Conservation (phyloP, 2,329 filamentous ascomycete genomes). For the Neophaeococcomyces mojaviensis region DNA sequence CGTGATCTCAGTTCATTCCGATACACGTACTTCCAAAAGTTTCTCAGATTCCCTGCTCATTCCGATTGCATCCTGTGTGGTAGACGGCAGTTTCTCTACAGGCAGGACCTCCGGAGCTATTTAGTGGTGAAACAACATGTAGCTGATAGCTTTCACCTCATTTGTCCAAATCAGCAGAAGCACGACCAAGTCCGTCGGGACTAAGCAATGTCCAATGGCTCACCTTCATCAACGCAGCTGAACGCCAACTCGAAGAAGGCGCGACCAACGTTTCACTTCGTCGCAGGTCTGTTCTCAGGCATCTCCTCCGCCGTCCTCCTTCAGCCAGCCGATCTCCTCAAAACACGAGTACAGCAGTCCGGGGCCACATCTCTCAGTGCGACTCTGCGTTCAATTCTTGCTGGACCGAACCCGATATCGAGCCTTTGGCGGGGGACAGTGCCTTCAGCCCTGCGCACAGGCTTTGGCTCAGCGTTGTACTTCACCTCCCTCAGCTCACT, state of each 20-base stretch:
- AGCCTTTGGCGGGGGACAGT: conserved; percentile 87
- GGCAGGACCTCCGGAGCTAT: no score
- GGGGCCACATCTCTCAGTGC: conserved; percentile 59
- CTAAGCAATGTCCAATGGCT: conserved; percentile 7
- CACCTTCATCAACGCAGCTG: background rate
- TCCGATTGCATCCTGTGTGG: no score
- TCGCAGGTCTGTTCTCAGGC: conserved; percentile 80
- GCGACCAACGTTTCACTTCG: conserved; percentile 64
- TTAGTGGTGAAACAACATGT: background rate
- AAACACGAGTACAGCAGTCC: conserved; percentile 90
- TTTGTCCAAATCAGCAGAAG: no score
- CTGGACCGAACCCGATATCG: conserved; percentile 58
- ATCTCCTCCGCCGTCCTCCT: conserved; percentile 81
- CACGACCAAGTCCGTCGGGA: background rate
- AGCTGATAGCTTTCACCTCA: background rate
- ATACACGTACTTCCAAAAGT: no score
- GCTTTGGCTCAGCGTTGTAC: conserved; percentile 87
- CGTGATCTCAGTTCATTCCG: no score
- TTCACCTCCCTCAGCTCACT: conserved; percentile 82
- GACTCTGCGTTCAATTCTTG: conserved; percentile 63
- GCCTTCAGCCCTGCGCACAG: conserved; percentile 87
- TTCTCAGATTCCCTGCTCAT: no score
- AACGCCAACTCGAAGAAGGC: conserved; percentile 14
- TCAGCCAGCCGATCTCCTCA: conserved; percentile 91
- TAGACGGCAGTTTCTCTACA: no score